These are phyloP conservation scores for Huntiella abstrusa DNA, from an alignment of 2,329 filamentous ascomycete species.

Conservation along the genomic window DNA sequence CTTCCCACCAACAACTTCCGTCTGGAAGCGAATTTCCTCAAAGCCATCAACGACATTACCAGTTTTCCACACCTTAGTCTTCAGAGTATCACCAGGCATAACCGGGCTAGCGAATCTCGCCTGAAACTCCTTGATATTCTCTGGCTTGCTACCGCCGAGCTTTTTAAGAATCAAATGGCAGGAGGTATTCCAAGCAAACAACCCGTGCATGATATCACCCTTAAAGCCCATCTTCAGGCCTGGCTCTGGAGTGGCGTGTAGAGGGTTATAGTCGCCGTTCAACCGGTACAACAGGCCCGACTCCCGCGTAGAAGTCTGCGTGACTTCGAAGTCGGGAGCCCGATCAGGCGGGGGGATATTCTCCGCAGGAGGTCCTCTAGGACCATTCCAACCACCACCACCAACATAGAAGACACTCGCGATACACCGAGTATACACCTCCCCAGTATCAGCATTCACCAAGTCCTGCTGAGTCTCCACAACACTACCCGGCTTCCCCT, in stretches of 20 bases:
- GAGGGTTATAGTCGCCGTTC: slow-evolving; percentile 87
- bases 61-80: slow-evolving; percentile 64
- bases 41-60: slow-evolving; percentile 43
- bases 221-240: slow-evolving; percentile 82
- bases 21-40: slow-evolving; percentile 70
- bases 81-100: slow-evolving; percentile 62
- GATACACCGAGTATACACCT: slow-evolving; percentile 37
- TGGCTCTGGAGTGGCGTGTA: slow-evolving; percentile 72
- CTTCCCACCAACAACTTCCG: slow-evolving; percentile 62
- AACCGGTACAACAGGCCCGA: slow-evolving; percentile 64
- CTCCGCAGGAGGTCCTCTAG: slow-evolving; percentile 65
- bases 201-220: slow-evolving; percentile 72
- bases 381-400: slow-evolving; percentile 69
- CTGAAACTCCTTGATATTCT: slow-evolving; percentile 74
- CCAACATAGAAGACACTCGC: slow-evolving; percentile 63
- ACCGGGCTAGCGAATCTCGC: slow-evolving; percentile 76
- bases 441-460: slow-evolving; percentile 43
- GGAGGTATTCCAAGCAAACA: slow-evolving; percentile 72
- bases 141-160: slow-evolving; percentile 58
- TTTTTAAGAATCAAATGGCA: slow-evolving; percentile 54
- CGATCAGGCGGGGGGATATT: slow-evolving; percentile 62
- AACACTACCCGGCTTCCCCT: slow-evolving; percentile 66
- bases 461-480: slow-evolving; percentile 62
- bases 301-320: slow-evolving; percentile 51
- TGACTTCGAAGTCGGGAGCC: slow-evolving; percentile 49